Base-by-base conservation (phyloP, 2,329 filamentous ascomycete genomes). In the Arthroderma sp. region DNA sequence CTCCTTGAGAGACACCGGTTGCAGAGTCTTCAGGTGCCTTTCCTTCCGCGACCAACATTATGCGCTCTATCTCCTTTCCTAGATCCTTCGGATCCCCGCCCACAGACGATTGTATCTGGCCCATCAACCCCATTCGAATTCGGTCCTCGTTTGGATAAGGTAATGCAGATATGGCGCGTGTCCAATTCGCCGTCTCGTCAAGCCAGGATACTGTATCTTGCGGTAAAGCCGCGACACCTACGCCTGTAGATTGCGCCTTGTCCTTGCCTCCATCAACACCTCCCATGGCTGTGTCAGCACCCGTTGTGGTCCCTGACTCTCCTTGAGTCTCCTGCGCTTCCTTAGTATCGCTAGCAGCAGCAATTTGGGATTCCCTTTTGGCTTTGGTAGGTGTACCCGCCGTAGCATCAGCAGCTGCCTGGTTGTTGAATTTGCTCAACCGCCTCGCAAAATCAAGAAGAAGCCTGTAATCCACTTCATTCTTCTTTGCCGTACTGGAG, bases 51-150 rank as follows among this genome's bases (percentile, higher is more conserved):
- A 80, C 29, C 71, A 81, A 8, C 9, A 69, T 58, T 48, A 68
- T 43, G 37, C 62, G 57, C 36, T 67, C 64, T 8, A 68, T 61
- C 49, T 69, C 66, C 39, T 55, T 57, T 54, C 78, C 60, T 66
- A 80, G 46, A 67, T 86, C 56, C 65, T 70, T 47, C 57, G 84
- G 55, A 68, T 91, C 55, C 68, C 77, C 59, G 43, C 72, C 53
- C 15, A 58, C 58, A 4, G 62, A 56, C 5, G 65, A 53, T 46
- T 69, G 65, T 36, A 69, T 54, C 47, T 67, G 65, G 1, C 64
- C 67, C 61, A 70, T 66, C n/a, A 68, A 48, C 1, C 67, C 67
- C 54, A 66, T 56, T 9, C 67, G 63, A 41, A 70, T 66, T 30
- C 61, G 58, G 27, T 68, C 64, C 29, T 68, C 66, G 48, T 61